Percentiles rank a stretch among this genome's conserved stretches.
These are phyloP conservation scores for Wickerhamomyces queroliae DNA, from an alignment of 805 yeast species.

Conservation along the genomic window DNA sequence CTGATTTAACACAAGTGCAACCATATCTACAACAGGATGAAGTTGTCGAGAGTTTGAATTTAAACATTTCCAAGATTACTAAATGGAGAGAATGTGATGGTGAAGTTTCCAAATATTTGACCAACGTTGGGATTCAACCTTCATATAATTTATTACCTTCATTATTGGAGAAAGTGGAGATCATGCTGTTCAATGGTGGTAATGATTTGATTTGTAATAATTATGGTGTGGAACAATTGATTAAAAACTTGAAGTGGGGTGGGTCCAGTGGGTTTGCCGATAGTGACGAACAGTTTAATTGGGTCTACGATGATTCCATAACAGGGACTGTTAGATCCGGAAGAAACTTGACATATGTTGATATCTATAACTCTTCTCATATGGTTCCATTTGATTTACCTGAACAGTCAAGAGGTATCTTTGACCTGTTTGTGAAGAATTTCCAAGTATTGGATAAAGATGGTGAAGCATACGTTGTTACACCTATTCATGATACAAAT, in stretches of 20 bases:
- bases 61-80: constrained; percentile 31
- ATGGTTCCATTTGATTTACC: constrained; percentile 91
- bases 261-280: constrained; percentile 36
- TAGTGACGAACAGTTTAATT: constrained; percentile 27
- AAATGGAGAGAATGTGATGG: constrained; percentile 78
- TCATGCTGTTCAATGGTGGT: constrained; percentile 81
- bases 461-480: constrained; percentile 15
- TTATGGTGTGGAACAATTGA: constrained; percentile 64
- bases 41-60: constrained; percentile 48
- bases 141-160: constrained; percentile 63
- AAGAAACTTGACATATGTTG: constrained; percentile 71
- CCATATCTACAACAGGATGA: constrained; percentile 44
- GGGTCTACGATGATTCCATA: constrained; percentile 38
- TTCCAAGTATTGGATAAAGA: constrained; percentile 11
- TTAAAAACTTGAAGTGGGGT: constrained; percentile 59
- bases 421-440: constrained; percentile 40
- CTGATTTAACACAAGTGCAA: constrained; percentile 44
- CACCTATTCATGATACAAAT: constrained; percentile 16
- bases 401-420: constrained; percentile 59
- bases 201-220: constrained; percentile 86
- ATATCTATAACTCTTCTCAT: constrained; percentile 74
- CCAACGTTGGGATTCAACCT: constrained; percentile 49
- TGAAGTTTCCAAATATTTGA: constrained; percentile 47
- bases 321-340: constrained; percentile 47
- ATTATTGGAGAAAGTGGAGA: constrained; percentile 49